These are phyloP conservation scores for Eremothecium coryli DNA, from an alignment of 1,139 yeast genomes.

Conservation along the genomic window DNA sequence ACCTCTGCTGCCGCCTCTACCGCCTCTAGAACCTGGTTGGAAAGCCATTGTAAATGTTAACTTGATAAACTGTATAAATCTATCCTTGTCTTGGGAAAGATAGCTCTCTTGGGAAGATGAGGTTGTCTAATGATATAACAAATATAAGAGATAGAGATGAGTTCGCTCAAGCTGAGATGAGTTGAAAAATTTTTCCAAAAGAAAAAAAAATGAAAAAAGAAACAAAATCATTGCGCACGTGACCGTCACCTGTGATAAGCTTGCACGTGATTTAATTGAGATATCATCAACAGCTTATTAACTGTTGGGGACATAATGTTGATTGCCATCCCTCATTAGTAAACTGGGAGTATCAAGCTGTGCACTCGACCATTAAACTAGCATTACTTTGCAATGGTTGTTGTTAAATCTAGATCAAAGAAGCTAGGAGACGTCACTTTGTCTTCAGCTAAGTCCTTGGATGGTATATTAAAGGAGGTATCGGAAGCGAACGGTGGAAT, in stretches of 20 bases:
- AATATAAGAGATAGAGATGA: constrained; percentile 4
- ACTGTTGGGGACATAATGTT: too few relatives aligned
- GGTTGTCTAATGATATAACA: neutral
- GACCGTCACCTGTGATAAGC: too few relatives aligned
- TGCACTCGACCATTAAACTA: too few relatives aligned
- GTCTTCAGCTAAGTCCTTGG: constrained; percentile 30
- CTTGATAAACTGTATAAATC: neutral
- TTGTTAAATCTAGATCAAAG: constrained; percentile 45
- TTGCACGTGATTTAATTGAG: too few relatives aligned
- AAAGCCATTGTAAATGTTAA: constrained; percentile 37
- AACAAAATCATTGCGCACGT: too few relatives aligned
- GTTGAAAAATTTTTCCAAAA: constrained; percentile 6
- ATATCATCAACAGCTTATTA: too few relatives aligned
- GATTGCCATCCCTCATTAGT: too few relatives aligned
- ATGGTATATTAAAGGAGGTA: constrained; percentile 34
- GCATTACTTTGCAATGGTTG: constrained; percentile 26
- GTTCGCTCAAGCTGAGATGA: constrained; percentile 1
- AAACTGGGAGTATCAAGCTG: too few relatives aligned
- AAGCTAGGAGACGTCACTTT: constrained; percentile 36
- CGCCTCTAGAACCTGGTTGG: constrained; percentile 45
- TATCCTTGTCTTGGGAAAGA: constrained; percentile 1
- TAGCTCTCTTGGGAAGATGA: constrained; percentile 1
- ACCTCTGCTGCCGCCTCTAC: constrained; percentile 30
- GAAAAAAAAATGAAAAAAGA: neutral
- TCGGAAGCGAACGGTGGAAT: constrained; percentile 39